Percentiles rank a stretch among this genome's conserved stretches.
Conservation (phyloP, 2,329 filamentous ascomycete species). For the Fusarium oxysporum region DNA sequence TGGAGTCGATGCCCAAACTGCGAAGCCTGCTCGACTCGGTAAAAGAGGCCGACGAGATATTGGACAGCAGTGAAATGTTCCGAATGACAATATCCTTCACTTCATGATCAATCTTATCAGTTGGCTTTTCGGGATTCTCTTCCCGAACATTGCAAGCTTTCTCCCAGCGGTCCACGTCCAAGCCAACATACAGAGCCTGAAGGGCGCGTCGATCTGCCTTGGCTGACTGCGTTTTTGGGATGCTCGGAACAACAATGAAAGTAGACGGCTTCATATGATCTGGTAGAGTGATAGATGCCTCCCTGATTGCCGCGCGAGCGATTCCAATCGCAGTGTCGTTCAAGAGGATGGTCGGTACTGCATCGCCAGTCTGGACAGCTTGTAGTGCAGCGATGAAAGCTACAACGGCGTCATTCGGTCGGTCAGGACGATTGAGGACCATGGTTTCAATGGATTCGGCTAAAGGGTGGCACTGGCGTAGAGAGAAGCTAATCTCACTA, state of each 20-base stretch:
- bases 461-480: slow-evolving; percentile 1
- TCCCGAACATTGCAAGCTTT: neutral
- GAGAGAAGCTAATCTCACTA: slow-evolving; percentile 45
- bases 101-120: neutral
- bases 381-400: slow-evolving; percentile 1
- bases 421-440: slow-evolving; percentile 1
- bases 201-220: slow-evolving; percentile 10
- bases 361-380: neutral
- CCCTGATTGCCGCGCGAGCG: slow-evolving; percentile 4
- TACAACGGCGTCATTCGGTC: neutral
- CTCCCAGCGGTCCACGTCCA: slow-evolving; percentile 6
- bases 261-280: slow-evolving; percentile 1
- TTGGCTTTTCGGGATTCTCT: neutral
- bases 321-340: slow-evolving; percentile 1
- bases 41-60: neutral
- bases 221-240: slow-evolving; percentile 10
- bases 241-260: neutral
- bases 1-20: slow-evolving; percentile 5
- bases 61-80: neutral
- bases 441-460: slow-evolving; percentile 8
- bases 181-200: neutral
- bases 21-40: slow-evolving; percentile 2
- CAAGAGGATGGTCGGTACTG: neutral
- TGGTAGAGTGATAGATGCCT: neutral
- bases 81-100: neutral